Evolutionary conservation across 306 rosid genomes (phyloP), one percentile per base, ranked within the genome.

Genomic region (Vicia faba): DNA sequence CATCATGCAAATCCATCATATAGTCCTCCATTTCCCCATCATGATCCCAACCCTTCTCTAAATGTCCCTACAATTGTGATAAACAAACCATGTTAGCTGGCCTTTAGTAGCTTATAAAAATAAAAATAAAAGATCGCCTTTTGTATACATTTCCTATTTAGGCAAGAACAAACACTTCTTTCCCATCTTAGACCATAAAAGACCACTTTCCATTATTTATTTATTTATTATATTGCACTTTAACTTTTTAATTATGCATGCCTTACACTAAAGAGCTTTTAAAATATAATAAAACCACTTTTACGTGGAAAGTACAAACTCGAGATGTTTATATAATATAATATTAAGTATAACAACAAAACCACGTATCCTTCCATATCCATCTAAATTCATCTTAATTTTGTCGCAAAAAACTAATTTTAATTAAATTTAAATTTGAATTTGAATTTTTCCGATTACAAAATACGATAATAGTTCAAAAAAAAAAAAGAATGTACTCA

Each of bases 131-230:
- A 78, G 75, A 75, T 81, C 61, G 55, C 66, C 31, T 53, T 58
- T 54, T 50, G 15, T 31, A 48, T 76, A 23, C 39, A 19, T 78
- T 81, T 78, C 85, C 75, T 15, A 69, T 74, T 81, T 70, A 20
- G 78, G 85, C 54, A 81, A 66, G 55, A 60, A 77, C 61, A 60
- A 65, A 29, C 54, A 11, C 50, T 0, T 33, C 62, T 61, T 64
- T 59, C 68, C 39, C 64, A 23, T 66, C 69, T 29, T 44, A 19
- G n/a, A 29, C 70, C 53, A 44, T 64, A 43, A 36, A 15, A 15
- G 14, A 40, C 7, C 63, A 26, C 61, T 35, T 66, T 38, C 51
- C 44, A 60, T 54, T 25, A 31, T 12, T 25, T 66, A 40, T 60
- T 25, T 66, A 40, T 60, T 59, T 8, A 33, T 40, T 53, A 29